Evolutionary conservation across 1,139 yeast genomes (phyloP).

Genomic region (Debaryomyces subglobosus): DNA sequence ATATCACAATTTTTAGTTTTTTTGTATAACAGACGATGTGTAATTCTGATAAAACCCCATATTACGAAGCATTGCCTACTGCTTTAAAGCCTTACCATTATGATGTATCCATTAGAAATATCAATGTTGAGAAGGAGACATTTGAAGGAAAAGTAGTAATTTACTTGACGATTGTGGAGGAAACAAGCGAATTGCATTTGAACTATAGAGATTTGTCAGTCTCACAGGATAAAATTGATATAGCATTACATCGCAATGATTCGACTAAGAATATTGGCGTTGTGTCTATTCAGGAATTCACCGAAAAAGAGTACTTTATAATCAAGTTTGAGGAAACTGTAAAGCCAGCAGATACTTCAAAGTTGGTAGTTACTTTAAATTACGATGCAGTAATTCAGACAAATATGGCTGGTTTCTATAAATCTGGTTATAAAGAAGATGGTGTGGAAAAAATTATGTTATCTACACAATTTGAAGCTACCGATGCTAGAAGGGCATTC

Average conservation of each 20-base stretch:
- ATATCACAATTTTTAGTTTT: neutral
- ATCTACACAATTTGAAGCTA: slow-evolving; percentile 85
- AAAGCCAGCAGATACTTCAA: slow-evolving; percentile 14
- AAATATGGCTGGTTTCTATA: slow-evolving; percentile 77
- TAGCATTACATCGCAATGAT: slow-evolving; percentile 10
- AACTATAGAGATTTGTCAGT: slow-evolving; percentile 44
- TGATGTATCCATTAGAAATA: slow-evolving; percentile 38
- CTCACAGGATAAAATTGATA: slow-evolving; percentile 17
- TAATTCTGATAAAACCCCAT: slow-evolving; percentile 18
- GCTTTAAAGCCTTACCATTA: slow-evolving; percentile 48
- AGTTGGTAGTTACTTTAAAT: slow-evolving; percentile 33
- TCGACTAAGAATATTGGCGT: slow-evolving; percentile 14
- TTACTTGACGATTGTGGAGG: slow-evolving; percentile 32
- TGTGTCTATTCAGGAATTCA: slow-evolving; percentile 22
- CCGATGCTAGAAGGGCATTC: slow-evolving; percentile 83
- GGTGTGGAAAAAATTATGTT: slow-evolving; percentile 68
- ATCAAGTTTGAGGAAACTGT: slow-evolving; percentile 23
- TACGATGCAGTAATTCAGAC: slow-evolving; percentile 56
- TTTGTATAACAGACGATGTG: slow-evolving; percentile 6
- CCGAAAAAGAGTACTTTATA: slow-evolving; percentile 31
- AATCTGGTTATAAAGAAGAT: slow-evolving; percentile 67
- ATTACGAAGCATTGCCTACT: slow-evolving; percentile 50
- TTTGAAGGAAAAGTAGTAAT: slow-evolving; percentile 48
- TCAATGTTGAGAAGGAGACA: slow-evolving; percentile 35
- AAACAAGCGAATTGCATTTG: slow-evolving; percentile 43